phyloP scores from a whole-genome alignment of 1,284 basidiomycete species.

The Sporisorium reilianum region DNA sequence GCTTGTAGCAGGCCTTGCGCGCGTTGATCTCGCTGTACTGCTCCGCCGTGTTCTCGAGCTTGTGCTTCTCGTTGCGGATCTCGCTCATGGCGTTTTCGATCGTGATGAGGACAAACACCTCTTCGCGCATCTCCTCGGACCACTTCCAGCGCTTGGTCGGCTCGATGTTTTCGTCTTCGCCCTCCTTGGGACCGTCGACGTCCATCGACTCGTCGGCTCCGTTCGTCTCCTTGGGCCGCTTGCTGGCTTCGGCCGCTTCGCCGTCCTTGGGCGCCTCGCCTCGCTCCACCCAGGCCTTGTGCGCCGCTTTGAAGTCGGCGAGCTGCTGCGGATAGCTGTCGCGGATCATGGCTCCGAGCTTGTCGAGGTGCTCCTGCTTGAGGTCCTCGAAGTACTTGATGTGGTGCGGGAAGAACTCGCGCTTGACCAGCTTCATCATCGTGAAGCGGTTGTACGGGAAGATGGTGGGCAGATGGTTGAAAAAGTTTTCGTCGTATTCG shows the following conservation, averaged over 20 bases:
- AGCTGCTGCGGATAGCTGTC: conserved; percentile 54
- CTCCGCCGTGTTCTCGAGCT: conserved; percentile 60
- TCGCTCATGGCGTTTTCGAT: conserved; percentile 67
- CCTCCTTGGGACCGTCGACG: conserved; percentile 29
- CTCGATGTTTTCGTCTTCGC: conserved; percentile 47
- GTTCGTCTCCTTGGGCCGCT: background rate
- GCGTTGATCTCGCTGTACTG: conserved; percentile 64
- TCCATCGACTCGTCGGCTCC: conserved; percentile 31
- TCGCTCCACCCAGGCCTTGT: conserved; percentile 46
- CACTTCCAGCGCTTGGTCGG: conserved; percentile 63
- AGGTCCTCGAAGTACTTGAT: conserved; percentile 57
- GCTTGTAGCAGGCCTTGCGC: conserved; percentile 65
- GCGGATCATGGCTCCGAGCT: conserved; percentile 48
- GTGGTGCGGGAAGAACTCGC: conserved; percentile 65
- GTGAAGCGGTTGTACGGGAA: conserved; percentile 92
- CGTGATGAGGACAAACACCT: conserved; percentile 61
- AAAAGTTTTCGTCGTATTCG: conserved; percentile 92
- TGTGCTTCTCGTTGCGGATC: conserved; percentile 63
- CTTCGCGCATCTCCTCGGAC: conserved; percentile 65
- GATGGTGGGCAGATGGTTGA: conserved; percentile 84
- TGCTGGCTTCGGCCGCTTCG: conserved; percentile 11
- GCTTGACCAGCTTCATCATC: conserved; percentile 68
- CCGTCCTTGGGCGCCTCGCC: conserved; percentile 46
- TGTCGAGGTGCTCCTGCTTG: conserved; percentile 62
- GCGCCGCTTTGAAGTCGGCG: conserved; percentile 56